A percentile compares a stretch with the other conserved stretches of the same genome.
phyloP scores from a whole-genome alignment of 2,329 filamentous ascomycete genomes.

The Fusarium floridanum region DNA sequence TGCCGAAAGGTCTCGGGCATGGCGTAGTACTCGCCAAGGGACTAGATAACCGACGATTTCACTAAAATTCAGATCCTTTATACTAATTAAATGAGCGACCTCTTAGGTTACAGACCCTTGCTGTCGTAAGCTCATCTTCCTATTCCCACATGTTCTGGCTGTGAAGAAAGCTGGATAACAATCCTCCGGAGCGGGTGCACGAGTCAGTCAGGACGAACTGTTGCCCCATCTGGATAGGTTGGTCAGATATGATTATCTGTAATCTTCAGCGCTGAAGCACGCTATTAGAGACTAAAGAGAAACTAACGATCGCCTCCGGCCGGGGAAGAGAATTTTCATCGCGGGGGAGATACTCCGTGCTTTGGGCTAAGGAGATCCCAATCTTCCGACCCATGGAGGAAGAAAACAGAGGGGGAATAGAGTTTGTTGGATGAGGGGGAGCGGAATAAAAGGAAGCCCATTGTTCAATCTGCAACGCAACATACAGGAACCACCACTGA shows the following conservation, averaged over 20 bases:
- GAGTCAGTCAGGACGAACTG: not conserved
- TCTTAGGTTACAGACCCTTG: not conserved
- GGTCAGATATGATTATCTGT: not conserved
- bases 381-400: not conserved
- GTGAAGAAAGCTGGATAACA: not conserved
- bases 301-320: not conserved
- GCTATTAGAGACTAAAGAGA: not conserved
- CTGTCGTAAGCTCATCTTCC: not conserved
- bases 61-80: not conserved
- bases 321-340: not conserved
- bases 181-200: not conserved
- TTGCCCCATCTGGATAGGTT: not conserved
- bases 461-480: not conserved
- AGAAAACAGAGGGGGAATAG: not conserved
- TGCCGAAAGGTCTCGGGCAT: not conserved
- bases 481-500: not conserved
- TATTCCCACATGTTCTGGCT: not conserved
- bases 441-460: not conserved
- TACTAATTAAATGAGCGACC: not conserved
- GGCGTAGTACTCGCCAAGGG: not conserved
- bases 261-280: not conserved
- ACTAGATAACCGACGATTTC: not conserved
- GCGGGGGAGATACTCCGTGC: not conserved
- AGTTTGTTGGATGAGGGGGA: not conserved
- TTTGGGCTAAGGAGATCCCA: not conserved